A percentile compares a stretch with the other conserved stretches of the same genome.
Conservation (phyloP, 306 rosid genomes). For the Fragaria vesca region DNA sequence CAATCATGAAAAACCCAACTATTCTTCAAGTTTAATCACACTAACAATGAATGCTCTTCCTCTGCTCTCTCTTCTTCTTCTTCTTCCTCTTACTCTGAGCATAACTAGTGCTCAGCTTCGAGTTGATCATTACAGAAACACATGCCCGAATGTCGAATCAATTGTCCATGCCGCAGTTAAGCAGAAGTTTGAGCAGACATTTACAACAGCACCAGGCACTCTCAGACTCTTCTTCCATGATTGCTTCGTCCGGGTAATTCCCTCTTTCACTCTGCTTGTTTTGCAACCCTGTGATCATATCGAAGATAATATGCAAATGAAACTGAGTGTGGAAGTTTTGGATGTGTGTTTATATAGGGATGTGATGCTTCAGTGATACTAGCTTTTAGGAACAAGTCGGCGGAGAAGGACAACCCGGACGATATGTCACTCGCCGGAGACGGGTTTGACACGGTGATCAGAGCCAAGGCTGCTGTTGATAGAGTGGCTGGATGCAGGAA, state of each 20-base stretch:
- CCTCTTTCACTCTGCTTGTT: neutral
- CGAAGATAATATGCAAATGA: neutral
- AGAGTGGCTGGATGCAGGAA: conserved; percentile 55
- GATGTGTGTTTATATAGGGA: conserved; percentile 44
- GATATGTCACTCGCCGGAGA: conserved; percentile 82
- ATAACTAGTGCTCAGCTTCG: conserved; percentile 42
- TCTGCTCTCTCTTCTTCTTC: conserved; percentile 34
- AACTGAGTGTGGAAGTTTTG: neutral
- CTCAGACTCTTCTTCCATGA: conserved; percentile 91
- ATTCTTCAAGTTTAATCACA: neutral
- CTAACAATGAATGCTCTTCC: conserved; percentile 39
- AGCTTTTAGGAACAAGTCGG: conserved; percentile 41
- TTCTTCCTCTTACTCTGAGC: conserved; percentile 29
- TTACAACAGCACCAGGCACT: conserved; percentile 82
- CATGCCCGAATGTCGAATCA: conserved; percentile 77
- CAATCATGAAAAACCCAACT: conserved; percentile 4
- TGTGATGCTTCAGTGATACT: conserved; percentile 89
- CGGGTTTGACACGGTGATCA: conserved; percentile 87
- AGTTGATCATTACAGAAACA: conserved; percentile 40
- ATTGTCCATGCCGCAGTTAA: conserved; percentile 61
- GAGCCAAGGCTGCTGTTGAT: conserved; percentile 85
- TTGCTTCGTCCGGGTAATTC: conserved; percentile 66
- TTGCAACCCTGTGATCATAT: neutral
- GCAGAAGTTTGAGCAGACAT: conserved; percentile 54
- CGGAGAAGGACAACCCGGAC: conserved; percentile 67